Percentiles rank a stretch among this genome's conserved stretches.
Conservation (phyloP, 257 asterid species). For the Solanum rostratum region DNA sequence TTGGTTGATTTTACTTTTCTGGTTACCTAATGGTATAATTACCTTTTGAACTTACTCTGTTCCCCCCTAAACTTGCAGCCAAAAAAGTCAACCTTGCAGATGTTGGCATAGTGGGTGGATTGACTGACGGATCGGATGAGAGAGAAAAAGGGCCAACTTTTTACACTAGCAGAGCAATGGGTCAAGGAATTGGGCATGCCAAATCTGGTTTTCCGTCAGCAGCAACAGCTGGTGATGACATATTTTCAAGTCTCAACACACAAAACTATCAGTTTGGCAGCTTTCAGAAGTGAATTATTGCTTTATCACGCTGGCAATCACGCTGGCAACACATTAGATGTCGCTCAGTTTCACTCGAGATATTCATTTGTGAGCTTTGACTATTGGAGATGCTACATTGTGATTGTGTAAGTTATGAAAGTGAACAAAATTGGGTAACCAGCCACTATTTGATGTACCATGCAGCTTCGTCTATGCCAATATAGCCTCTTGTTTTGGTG, state of each 20-base stretch:
- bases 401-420: neutral
- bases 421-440: neutral
- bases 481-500: neutral
- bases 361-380: slow-evolving; percentile 2
- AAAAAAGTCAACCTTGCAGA: slow-evolving; percentile 75
- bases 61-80: slow-evolving; percentile 34
- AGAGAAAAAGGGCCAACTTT: slow-evolving; percentile 54
- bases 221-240: slow-evolving; percentile 25
- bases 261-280: slow-evolving; percentile 53
- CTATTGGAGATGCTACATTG: neutral
- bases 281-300: slow-evolving; percentile 49
- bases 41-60: neutral
- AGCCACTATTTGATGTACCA: neutral
- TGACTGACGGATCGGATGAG: slow-evolving; percentile 45
- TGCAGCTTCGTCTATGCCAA: neutral
- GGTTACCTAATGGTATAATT: neutral
- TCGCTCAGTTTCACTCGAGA: neutral
- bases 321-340: neutral
- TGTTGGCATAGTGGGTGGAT: slow-evolving; percentile 70
- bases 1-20: neutral
- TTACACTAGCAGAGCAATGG: slow-evolving; percentile 56
- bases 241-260: slow-evolving; percentile 62
- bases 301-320: neutral
- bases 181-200: slow-evolving; percentile 47
- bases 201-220: slow-evolving; percentile 37